Evolutionary conservation across 1,284 basidiomycete genomes (phyloP).

Genomic region (Ceratobasidium sp.): DNA sequence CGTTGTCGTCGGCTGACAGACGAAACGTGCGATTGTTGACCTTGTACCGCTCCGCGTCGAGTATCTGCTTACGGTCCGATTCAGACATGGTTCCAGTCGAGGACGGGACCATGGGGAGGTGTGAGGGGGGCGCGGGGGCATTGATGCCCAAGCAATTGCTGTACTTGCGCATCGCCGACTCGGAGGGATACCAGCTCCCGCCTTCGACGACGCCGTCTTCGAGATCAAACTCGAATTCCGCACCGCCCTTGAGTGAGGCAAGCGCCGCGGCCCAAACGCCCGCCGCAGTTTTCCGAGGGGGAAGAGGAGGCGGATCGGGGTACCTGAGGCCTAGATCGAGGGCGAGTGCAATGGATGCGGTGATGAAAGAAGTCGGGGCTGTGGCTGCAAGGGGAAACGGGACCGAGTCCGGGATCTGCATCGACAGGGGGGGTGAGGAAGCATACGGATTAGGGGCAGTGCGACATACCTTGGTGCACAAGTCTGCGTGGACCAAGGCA

Average conservation of each 20-base stretch:
- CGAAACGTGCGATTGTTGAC: background rate
- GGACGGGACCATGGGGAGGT: background rate
- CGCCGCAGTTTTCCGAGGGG: conserved; percentile 3
- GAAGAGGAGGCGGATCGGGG: background rate
- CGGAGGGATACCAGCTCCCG: conserved; percentile 15
- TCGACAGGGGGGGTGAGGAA: background rate
- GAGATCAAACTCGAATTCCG: conserved; percentile 13
- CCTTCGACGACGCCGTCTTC: conserved; percentile 14
- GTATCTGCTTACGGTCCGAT: background rate
- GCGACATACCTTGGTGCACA: conserved; percentile 26
- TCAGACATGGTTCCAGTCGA: background rate
- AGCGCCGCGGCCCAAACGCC: conserved; percentile 7
- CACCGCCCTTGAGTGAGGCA: conserved; percentile 11
- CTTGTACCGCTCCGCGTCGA: background rate
- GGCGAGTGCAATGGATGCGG: conserved; percentile 17
- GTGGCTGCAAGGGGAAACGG: conserved; percentile 7
- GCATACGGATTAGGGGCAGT: background rate
- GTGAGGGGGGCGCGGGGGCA: background rate
- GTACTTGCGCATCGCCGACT: background rate
- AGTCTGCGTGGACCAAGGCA: conserved; percentile 8
- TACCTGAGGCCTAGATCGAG: conserved; percentile 28
- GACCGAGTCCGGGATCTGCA: conserved; percentile 19
- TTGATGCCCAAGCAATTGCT: background rate
- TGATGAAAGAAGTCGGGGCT: conserved; percentile 2
- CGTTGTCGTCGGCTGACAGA: conserved; percentile 9